A percentile compares a stretch with the other conserved stretches of the same genome.
Evolutionary conservation across 208 protist genomes (phyloP).

Genomic region (Strigomonas culicis): DNA sequence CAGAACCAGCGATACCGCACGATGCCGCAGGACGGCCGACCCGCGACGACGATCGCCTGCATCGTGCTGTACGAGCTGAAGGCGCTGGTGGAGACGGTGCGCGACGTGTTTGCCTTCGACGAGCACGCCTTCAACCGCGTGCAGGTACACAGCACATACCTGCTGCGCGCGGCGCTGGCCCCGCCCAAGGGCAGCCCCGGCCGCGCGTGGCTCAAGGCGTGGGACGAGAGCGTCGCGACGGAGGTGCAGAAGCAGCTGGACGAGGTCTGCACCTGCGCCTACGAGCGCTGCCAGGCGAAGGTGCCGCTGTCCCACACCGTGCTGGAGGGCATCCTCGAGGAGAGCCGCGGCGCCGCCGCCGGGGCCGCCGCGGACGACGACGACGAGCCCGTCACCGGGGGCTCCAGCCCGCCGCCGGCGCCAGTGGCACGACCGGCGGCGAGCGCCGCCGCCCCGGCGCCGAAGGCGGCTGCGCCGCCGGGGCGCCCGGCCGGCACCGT

Average conservation of each 20-base stretch:
- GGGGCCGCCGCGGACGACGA: background rate
- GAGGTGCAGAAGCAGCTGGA: conserved; percentile 52
- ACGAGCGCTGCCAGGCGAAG: conserved; percentile 69
- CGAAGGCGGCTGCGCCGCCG: background rate
- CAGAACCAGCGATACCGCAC: conserved; percentile 32
- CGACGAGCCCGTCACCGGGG: background rate
- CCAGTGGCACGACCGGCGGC: background rate
- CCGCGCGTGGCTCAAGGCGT: conserved; percentile 47
- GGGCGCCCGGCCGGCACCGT: background rate
- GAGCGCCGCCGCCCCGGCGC: background rate
- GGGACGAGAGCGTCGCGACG: conserved; percentile 29
- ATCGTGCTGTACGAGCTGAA: conserved; percentile 66
- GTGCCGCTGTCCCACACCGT: conserved; percentile 49
- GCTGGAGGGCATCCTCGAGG: conserved; percentile 56
- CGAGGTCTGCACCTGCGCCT: conserved; percentile 65
- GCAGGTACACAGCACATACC: conserved; percentile 66
- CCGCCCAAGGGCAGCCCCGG: conserved; percentile 37
- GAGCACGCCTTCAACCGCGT: conserved; percentile 48
- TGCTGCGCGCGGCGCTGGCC: conserved; percentile 54
- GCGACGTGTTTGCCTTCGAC: conserved; percentile 27
- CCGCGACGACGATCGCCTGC: conserved; percentile 34
- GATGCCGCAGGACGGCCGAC: conserved; percentile 27
- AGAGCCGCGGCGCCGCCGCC: background rate
- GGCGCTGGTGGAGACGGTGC: conserved; percentile 60
- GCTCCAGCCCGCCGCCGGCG: background rate